phyloP scores from a whole-genome alignment of 2,329 filamentous ascomycete genomes.

The Aspergillus transmontanensis region DNA sequence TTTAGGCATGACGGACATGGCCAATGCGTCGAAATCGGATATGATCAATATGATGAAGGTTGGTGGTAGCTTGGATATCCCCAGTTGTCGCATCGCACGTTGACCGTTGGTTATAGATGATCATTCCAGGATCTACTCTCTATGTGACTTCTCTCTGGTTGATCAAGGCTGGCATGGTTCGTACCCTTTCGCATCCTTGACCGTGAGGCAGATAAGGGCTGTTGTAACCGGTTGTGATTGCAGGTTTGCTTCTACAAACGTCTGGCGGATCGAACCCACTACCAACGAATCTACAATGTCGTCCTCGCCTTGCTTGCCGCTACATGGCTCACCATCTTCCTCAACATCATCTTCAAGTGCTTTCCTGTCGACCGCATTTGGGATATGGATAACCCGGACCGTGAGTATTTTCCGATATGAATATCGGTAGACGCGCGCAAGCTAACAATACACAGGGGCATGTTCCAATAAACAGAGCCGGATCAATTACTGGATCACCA shows the following conservation, averaged over 20 bases:
- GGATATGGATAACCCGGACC: constrained; percentile 8
- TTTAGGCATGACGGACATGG: constrained; percentile 22
- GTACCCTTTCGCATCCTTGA: neutral
- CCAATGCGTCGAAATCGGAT: constrained; percentile 11
- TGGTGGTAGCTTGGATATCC: neutral
- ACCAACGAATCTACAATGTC: constrained; percentile 24
- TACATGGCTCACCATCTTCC: constrained; percentile 23
- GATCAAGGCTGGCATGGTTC: constrained; percentile 25
- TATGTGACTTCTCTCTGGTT: constrained; percentile 27
- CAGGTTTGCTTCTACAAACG: constrained; percentile 23
- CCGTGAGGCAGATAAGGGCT: too few relatives aligned
- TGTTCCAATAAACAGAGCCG: constrained; percentile 15
- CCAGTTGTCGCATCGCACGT: neutral
- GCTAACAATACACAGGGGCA: constrained; percentile 13
- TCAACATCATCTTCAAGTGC: constrained; percentile 26
- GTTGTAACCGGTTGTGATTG: neutral
- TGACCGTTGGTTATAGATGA: constrained; percentile 16
- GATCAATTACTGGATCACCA: constrained; percentile 24
- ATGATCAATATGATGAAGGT: constrained; percentile 24
- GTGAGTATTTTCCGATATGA: neutral
- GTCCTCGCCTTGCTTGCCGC: constrained; percentile 17
- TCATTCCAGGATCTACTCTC: constrained; percentile 25
- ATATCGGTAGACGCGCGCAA: neutral
- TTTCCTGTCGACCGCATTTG: constrained; percentile 19
- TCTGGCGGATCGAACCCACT: constrained; percentile 22